Base-by-base conservation (phyloP, 345 rosid genomes). In the Eucalyptus camaldulensis region DNA sequence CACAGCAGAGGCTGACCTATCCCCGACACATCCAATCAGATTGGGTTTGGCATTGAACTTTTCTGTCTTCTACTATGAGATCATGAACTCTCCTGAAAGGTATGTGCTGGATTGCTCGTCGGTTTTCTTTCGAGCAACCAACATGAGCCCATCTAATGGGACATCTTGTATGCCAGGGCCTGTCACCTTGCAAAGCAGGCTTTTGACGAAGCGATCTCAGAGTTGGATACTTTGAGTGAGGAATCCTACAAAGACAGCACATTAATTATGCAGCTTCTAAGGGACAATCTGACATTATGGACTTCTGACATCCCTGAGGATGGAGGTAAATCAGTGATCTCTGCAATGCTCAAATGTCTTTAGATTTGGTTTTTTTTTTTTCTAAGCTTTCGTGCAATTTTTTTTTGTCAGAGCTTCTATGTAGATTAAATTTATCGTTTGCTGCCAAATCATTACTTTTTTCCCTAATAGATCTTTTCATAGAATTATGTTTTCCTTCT, bases 41-140 rank as follows among this genome's bases (percentile, higher is more conserved):
- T 88, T 91, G 91, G 93, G 93, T 85, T 89, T 92, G 93, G 93
- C 93, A 40, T 87, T 92, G 93, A 92, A 92, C 88, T 92, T 92
- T 86, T 92, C 93, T 67, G 93, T 92, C 86, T 92, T 92, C 85
- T 92, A 92, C 69, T 92, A 91, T 76, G 93, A 92, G 89, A 92
- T 92, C 72, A 89, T 92, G 93, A 92, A 88, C 89, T 91, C 93
- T 16, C 89, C 92, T 85, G 93, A 92, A 86, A 91, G 91, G 92
- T 90, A 51, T 87, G 90, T 87, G 49, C n/a, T 22, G 56, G 50
- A 37, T 51, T 65, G 15, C 85, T 27, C 8, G 29, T 80, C 49
- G 6, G 29, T 88, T 43, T 47, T 22, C 85, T 44, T 24, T 37
- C 4, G 65, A 33, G 86, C 69, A 44, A 24, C 33, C 37, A 40